Base-by-base conservation (phyloP, 83 land plant species). In the Picea abies region DNA sequence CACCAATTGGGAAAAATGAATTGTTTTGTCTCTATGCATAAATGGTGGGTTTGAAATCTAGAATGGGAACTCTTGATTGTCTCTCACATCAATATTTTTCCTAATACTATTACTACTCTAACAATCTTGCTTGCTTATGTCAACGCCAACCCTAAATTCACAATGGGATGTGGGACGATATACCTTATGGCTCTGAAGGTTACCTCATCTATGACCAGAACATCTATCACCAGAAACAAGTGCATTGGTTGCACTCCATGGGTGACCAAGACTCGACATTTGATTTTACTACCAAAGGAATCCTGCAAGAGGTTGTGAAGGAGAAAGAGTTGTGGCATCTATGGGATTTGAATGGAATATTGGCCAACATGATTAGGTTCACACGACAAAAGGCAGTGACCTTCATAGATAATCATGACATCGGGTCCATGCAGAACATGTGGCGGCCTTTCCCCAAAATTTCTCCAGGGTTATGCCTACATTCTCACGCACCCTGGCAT, bases 221-320 rank as follows among this genome's bases (percentile, higher is more conserved):
- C 82, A 86, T 83, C 71, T 96, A 96, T 77, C 86, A 96, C 82
- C 96, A 96, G 84, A 77, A 94, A 70, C 94, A 90, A 41, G 84
- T 94, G 35, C 83, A 91, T 65, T 96, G 98, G 98, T 92, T 96
- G 41, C 94, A 94, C 81, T 89, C 84, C 9, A 83, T 90, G 41
- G 94, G 95, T 60, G 90, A 90, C 41, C 87, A 90, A 25, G 86
- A 87, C 70, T 82, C 93, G 85, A 96, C 98, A 69, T 96, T 96
- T 89, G 98, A 96, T 81, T 96, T 96, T 84, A 96, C 98, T 37
- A 94, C 96, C 23, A 96, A 96, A 81, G 98, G 95, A 63, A 91
- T 94, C 44, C 98, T 96, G 81, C 98, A 96, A 94, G 96, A 70
- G 16, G 88, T 85, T 49, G 88, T 88, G 1, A 41, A 80, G 20